phyloP scores from a whole-genome alignment of 371 early-diverging fungal genomes.

The Circinella umbellata region DNA sequence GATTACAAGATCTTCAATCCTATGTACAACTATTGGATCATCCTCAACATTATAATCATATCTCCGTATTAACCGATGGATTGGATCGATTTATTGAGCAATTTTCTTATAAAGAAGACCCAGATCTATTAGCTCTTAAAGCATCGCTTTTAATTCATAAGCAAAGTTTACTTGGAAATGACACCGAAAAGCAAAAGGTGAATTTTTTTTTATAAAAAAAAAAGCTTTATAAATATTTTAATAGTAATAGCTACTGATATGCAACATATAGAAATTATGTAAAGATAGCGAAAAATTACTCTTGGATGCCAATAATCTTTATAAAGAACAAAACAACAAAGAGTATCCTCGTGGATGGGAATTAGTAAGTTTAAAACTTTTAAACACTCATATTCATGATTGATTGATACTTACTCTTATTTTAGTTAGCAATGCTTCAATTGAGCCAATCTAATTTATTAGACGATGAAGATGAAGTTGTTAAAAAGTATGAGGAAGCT shows the following conservation, averaged over 20 bases:
- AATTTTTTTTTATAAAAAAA: no score
- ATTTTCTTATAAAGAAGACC: constrained; percentile 26
- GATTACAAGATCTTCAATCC: constrained; percentile 28
- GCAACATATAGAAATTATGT: constrained; percentile 10
- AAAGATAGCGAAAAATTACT: constrained; percentile 24
- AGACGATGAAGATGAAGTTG: constrained; percentile 48
- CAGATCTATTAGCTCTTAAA: constrained; percentile 33
- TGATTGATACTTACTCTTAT: not conserved
- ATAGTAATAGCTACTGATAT: not conserved
- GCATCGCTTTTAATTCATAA: constrained; percentile 40
- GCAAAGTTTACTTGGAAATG: constrained; percentile 23
- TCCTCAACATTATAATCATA: constrained; percentile 28
- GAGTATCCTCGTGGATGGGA: constrained; percentile 42
- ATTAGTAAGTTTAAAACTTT: constrained; percentile 27
- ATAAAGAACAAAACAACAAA: constrained; percentile 23
- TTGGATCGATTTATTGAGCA: constrained; percentile 26
- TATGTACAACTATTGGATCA: constrained; percentile 39
- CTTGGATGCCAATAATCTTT: constrained; percentile 25
- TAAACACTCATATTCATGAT: no score
- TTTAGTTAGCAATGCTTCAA: constrained; percentile 37
- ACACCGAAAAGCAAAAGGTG: constrained; percentile 23
- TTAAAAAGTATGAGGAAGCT: constrained; percentile 29
- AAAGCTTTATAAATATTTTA: no score
- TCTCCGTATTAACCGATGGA: constrained; percentile 24
- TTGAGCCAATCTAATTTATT: constrained; percentile 37